Conservation (phyloP, 2,329 filamentous ascomycete genomes). For the Plenodomus lindquistii region DNA sequence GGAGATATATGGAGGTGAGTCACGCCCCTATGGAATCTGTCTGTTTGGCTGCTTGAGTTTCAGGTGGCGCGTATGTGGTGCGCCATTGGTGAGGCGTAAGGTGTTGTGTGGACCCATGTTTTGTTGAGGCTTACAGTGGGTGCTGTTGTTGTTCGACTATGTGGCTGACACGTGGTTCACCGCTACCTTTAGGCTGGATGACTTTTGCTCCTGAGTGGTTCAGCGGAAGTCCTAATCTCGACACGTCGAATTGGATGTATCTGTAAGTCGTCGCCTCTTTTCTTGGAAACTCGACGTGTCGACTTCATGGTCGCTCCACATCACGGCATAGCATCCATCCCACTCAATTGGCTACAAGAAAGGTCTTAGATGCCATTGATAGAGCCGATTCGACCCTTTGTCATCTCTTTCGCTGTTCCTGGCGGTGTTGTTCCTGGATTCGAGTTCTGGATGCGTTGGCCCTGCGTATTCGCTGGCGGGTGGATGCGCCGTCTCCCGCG, state of each 20-base stretch:
- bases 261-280: slow-evolving; percentile 42
- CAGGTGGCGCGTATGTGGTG: neutral
- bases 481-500: slow-evolving; percentile 7
- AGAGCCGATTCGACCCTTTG: neutral
- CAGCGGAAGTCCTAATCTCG: slow-evolving; percentile 60
- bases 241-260: slow-evolving; percentile 64
- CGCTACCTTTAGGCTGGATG: slow-evolving; percentile 57
- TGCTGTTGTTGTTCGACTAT: slow-evolving; percentile 24
- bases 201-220: slow-evolving; percentile 70
- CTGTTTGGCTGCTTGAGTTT: neutral
- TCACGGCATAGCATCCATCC: too few relatives aligned
- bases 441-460: slow-evolving; percentile 13
- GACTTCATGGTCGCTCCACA: neutral
- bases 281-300: neutral
- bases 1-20: slow-evolving; percentile 63
- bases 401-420: slow-evolving; percentile 2
- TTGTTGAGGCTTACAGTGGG: slow-evolving; percentile 20
- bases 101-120: slow-evolving; percentile 23
- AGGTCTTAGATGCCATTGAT: neutral
- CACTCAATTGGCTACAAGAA: neutral
- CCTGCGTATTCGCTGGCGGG: slow-evolving; percentile 19
- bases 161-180: slow-evolving; percentile 46
- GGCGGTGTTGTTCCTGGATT: neutral
- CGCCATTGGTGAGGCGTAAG: slow-evolving; percentile 18
- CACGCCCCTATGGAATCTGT: neutral